Conservation (phyloP, 2,329 filamentous ascomycete species). For the Coniochaeta sp. region DNA sequence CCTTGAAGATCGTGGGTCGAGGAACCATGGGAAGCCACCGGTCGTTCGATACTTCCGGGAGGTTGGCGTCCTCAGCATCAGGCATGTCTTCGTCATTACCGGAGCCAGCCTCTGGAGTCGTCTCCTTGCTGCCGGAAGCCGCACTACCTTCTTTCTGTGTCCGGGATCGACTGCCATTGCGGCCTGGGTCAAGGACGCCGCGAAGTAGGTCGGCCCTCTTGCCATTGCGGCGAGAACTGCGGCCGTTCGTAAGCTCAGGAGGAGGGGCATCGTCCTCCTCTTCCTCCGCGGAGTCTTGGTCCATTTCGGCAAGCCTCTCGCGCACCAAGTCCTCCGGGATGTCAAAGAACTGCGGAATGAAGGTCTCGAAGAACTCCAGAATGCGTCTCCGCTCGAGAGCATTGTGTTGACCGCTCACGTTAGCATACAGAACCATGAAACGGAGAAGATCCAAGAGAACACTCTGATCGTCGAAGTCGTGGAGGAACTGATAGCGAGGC, state of each 20-base stretch:
- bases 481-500: constrained; percentile 67
- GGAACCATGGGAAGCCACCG: constrained; percentile 58
- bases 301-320: constrained; percentile 60
- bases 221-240: constrained; percentile 57
- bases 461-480: constrained; percentile 64
- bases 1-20: constrained; percentile 42
- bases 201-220: constrained; percentile 78
- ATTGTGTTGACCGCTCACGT: constrained; percentile 64
- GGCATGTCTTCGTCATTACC: constrained; percentile 70
- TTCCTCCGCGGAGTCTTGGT: constrained; percentile 66
- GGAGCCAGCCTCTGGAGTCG: constrained; percentile 77
- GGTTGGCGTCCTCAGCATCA: constrained; percentile 50
- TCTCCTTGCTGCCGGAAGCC: constrained; percentile 77
- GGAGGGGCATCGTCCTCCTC: constrained; percentile 68
- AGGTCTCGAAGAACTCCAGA: constrained; percentile 67
- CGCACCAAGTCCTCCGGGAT: constrained; percentile 63
- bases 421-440: constrained; percentile 57
- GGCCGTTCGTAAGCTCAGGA: constrained; percentile 62
- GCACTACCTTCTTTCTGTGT: constrained; percentile 73
- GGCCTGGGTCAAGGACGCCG: constrained; percentile 73
- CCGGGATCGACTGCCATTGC: constrained; percentile 63
- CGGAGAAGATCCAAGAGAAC: constrained; percentile 57
- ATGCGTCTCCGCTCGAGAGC: constrained; percentile 67
- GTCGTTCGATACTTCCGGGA: constrained; percentile 58
- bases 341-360: constrained; percentile 71